These are phyloP conservation scores for Magnolia sinica DNA, from an alignment of 164 flowering plant genomes.

Conservation along the genomic window DNA sequence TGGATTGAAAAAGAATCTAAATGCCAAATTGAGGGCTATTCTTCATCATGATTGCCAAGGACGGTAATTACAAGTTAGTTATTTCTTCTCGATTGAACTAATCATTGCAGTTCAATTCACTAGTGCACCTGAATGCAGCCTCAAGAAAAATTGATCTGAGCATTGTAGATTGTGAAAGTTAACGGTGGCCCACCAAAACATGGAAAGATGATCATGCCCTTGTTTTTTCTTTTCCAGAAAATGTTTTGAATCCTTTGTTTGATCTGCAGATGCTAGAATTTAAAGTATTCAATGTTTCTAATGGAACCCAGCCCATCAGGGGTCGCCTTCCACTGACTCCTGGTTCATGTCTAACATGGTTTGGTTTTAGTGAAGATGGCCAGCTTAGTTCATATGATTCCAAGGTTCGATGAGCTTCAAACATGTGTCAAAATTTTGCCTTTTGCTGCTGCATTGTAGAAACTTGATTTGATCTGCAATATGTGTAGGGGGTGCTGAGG, in stretches of 20 bases:
- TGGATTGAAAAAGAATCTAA: not conserved
- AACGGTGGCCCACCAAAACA: not conserved
- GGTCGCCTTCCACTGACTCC: slow-evolving; percentile 81
- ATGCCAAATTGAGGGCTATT: not conserved
- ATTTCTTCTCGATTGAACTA: not conserved
- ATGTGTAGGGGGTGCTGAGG: slow-evolving; percentile 75
- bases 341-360: slow-evolving; percentile 79
- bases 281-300: slow-evolving; percentile 54
- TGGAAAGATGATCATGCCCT: not conserved
- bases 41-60: not conserved
- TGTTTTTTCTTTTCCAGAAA: not conserved
- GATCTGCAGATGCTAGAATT: slow-evolving; percentile 76
- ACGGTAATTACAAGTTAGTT: not conserved
- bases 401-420: slow-evolving; percentile 45
- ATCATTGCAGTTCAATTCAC: not conserved
- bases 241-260: slow-evolving; percentile 2
- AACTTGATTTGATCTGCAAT: slow-evolving; percentile 11
- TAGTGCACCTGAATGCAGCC: not conserved
- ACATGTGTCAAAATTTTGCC: not conserved
- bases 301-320: slow-evolving; percentile 50
- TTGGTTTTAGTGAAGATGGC: slow-evolving; percentile 97
- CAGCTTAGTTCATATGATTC: slow-evolving; percentile 87
- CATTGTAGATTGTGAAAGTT: not conserved
- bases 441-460: slow-evolving; percentile 2
- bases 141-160: not conserved